Evolutionary conservation across 148 eudicot genomes (phyloP).

Genomic region (Chenopodium album): DNA sequence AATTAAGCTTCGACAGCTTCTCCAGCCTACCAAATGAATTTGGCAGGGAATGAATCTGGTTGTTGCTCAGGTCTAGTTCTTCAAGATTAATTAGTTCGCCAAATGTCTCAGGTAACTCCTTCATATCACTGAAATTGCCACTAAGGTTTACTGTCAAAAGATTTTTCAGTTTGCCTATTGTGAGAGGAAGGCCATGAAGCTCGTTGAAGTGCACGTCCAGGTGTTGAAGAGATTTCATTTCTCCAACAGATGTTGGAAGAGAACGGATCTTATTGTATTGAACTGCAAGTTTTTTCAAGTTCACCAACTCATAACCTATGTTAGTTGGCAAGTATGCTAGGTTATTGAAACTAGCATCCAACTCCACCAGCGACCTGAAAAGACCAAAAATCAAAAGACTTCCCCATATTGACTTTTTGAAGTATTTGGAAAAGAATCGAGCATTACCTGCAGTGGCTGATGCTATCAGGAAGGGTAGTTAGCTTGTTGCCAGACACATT

Average conservation of each 20-base stretch:
- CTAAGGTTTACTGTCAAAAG: slow-evolving; percentile 68
- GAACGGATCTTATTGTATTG: slow-evolving; percentile 79
- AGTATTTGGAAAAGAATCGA: background rate
- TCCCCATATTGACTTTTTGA: background rate
- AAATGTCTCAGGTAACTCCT: slow-evolving; percentile 70
- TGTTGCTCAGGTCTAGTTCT: slow-evolving; percentile 86
- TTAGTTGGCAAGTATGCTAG: slow-evolving; percentile 82
- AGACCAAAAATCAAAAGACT: background rate
- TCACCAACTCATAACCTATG: slow-evolving; percentile 68
- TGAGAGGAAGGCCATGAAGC: slow-evolving; percentile 70
- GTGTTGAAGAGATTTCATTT: slow-evolving; percentile 63
- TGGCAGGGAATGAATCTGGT: slow-evolving; percentile 85
- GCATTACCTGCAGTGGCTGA: slow-evolving; percentile 80
- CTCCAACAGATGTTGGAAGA: slow-evolving; percentile 86
- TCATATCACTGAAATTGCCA: slow-evolving; percentile 85
- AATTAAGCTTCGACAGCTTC: slow-evolving; percentile 61
- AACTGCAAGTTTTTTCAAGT: slow-evolving; percentile 56
- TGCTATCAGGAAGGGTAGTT: slow-evolving; percentile 74
- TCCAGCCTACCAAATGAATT: slow-evolving; percentile 68
- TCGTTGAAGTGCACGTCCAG: slow-evolving; percentile 88
- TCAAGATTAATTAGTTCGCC: slow-evolving; percentile 63
- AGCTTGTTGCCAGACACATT: slow-evolving; percentile 93
- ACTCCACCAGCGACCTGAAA: slow-evolving; percentile 77
- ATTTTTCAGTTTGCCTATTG: slow-evolving; percentile 64
- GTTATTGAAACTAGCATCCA: slow-evolving; percentile 80